Evolutionary conservation across 768 basidiomycete genomes (phyloP), one percentile per base, ranked within the genome.

Genomic region (Russula sp.): DNA sequence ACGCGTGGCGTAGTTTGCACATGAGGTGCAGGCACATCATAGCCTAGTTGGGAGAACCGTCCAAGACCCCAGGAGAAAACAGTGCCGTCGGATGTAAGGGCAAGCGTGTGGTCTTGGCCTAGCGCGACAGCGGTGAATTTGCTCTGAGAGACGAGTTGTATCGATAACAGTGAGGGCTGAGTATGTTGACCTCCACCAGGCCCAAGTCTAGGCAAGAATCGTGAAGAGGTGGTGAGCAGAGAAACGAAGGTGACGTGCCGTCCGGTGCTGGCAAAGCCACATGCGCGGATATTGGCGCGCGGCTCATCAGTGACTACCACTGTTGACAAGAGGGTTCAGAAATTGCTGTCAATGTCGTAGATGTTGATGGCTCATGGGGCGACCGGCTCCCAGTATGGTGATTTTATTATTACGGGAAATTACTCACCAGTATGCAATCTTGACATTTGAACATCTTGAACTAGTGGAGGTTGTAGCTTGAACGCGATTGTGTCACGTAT

Each of bases 81-180:
- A 70, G 94, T 91, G 4, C 96, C 94, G 0, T 80, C 72, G 31
- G 78, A 82, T 0, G 94, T 95, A 34, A 98, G 76, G 1, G 85
- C 89, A 34, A 98, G 82, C 0, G 95, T 95, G 71, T 98, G 97
- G 69, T 99, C 97, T 72, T 96, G 96, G 11, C 92, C 95, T 7
- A 94, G 78, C 0, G 94, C 92, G 31, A 98, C 82, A 14, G 84
- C 77, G 6, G 79, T 75, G 35, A 94, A 80, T 0, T 77, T 76
- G 44, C 84, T 77, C 1, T 82, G 75, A 22, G 34, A n/a, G 22
- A 42, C 31, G 49, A 88, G 77, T 35, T 84, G 81, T 1, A 80
- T 73, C 0, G 86, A 83, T 47, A 81, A 81, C 35, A 94, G 79
- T 13, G 79, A 78, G 65, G 88, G 88, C 72, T 94, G 91, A 14